A percentile compares a stretch with the other conserved stretches of the same genome.
These are phyloP conservation scores for Chlamydomonas schloesseri DNA, from an alignment of 139 green algal species.

Conservation along the genomic window DNA sequence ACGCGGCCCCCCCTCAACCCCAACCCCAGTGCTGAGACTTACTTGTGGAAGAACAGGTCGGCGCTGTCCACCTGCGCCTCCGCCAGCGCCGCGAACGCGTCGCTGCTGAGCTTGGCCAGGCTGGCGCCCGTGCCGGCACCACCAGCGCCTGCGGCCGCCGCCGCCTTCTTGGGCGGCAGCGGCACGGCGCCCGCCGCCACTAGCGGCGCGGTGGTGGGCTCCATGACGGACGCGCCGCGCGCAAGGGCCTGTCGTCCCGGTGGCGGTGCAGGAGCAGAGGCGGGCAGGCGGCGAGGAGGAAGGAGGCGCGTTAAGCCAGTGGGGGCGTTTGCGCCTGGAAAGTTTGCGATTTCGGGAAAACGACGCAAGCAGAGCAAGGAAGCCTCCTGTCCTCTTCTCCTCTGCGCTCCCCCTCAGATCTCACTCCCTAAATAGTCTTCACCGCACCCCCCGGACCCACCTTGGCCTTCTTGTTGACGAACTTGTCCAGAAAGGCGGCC, in stretches of 20 bases:
- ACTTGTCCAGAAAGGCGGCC: slow-evolving; percentile 94
- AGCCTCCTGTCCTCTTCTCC: too few relatives aligned
- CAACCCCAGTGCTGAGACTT: too few relatives aligned
- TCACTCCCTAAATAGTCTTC: too few relatives aligned
- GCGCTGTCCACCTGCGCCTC: slow-evolving; percentile 77
- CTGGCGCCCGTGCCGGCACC: slow-evolving; percentile 14
- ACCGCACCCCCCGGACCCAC: too few relatives aligned
- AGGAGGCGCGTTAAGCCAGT: too few relatives aligned
- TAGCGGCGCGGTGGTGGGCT: slow-evolving; percentile 63
- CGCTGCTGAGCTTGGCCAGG: slow-evolving; percentile 52
- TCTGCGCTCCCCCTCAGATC: too few relatives aligned
- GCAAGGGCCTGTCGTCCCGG: slow-evolving; percentile 38
- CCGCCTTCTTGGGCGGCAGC: not conserved
- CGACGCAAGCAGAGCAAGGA: too few relatives aligned
- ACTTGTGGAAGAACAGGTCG: slow-evolving; percentile 92
- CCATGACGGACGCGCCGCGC: slow-evolving; percentile 82
- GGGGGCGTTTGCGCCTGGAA: too few relatives aligned
- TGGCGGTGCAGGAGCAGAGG: not conserved
- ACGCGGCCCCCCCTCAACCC: too few relatives aligned
- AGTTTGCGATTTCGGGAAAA: too few relatives aligned
- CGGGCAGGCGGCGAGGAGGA: too few relatives aligned
- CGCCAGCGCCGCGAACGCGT: slow-evolving; percentile 78
- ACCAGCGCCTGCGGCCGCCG: not conserved
- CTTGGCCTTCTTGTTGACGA: slow-evolving; percentile 94
- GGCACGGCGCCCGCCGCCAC: not conserved